A percentile compares a stretch with the other conserved stretches of the same genome.
Evolutionary conservation across 495 filamentous ascomycete species (phyloP).

Genomic region (Patellaria atrata): DNA sequence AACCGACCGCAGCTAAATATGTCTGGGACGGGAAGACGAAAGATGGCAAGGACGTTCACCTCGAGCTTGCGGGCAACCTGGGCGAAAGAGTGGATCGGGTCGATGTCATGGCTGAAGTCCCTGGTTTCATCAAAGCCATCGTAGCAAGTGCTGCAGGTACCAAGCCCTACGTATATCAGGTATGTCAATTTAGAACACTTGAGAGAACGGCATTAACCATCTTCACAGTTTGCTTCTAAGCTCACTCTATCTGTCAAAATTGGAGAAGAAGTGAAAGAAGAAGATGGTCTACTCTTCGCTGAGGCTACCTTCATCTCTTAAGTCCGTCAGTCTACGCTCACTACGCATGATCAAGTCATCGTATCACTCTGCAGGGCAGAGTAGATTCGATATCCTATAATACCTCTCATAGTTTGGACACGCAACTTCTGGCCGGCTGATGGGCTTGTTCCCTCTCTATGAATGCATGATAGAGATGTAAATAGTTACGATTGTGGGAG

Average conservation of each 20-base stretch:
- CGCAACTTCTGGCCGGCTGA: too few species aligned
- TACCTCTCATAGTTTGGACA: too few species aligned
- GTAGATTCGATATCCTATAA: too few species aligned
- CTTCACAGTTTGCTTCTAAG: slow-evolving; percentile 50
- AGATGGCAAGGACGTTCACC: slow-evolving; percentile 57
- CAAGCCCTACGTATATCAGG: slow-evolving; percentile 96
- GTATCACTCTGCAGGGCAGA: background rate
- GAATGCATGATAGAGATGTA: too few species aligned
- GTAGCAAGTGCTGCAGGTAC: slow-evolving; percentile 77
- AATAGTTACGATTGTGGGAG: too few species aligned
- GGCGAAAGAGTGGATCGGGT: slow-evolving; percentile 67
- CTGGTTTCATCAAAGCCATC: slow-evolving; percentile 86
- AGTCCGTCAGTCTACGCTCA: too few species aligned
- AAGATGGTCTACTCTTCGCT: slow-evolving; percentile 62
- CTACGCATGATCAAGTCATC: slow-evolving; percentile 20
- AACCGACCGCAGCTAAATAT: slow-evolving; percentile 61
- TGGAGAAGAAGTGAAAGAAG: slow-evolving; percentile 57
- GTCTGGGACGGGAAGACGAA: slow-evolving; percentile 65
- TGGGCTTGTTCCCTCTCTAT: too few species aligned
- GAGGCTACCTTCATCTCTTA: slow-evolving; percentile 96
- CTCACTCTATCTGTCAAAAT: slow-evolving; percentile 68
- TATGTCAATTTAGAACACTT: slow-evolving; percentile 23
- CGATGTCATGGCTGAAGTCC: slow-evolving; percentile 93
- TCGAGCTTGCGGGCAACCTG: slow-evolving; percentile 51
- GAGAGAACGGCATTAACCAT: background rate